Percentiles rank a stretch among this genome's conserved stretches.
Evolutionary conservation across 2,329 filamentous ascomycete genomes (phyloP).

Genomic region (Alternaria sp.): DNA sequence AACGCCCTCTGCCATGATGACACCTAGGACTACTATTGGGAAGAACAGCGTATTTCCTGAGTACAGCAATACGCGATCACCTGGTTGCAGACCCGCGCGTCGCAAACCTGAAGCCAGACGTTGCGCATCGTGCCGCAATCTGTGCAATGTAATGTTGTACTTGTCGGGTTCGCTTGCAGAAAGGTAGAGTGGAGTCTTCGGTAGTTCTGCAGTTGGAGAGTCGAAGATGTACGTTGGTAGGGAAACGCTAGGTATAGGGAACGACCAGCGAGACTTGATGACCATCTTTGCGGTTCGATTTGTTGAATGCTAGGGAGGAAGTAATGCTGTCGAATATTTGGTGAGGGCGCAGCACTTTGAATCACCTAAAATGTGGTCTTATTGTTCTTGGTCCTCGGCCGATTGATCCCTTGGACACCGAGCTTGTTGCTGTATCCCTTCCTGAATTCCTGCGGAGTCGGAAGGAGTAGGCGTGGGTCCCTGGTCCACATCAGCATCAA

Average conservation of each 20-base stretch:
- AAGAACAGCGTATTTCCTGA: slow-evolving; percentile 78
- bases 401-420: background rate
- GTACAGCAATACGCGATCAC: slow-evolving; percentile 77
- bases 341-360: background rate
- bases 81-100: slow-evolving; percentile 67
- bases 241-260: slow-evolving; percentile 57
- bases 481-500: background rate
- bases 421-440: background rate
- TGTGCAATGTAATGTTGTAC: slow-evolving; percentile 69
- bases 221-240: slow-evolving; percentile 60
- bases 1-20: slow-evolving; percentile 78
- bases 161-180: slow-evolving; percentile 73
- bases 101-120: slow-evolving; percentile 74
- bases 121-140: slow-evolving; percentile 75
- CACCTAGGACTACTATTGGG: slow-evolving; percentile 73
- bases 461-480: background rate
- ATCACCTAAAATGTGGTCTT: background rate
- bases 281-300: slow-evolving; percentile 53
- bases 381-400: background rate
- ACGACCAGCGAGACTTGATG: slow-evolving; percentile 60
- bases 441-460: background rate
- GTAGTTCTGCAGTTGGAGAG: slow-evolving; percentile 58
- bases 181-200: slow-evolving; percentile 61
- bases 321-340: background rate
- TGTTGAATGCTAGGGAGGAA: background rate